phyloP scores from a whole-genome alignment of 208 protist species.

The Acanthamoeba triangularis region DNA sequence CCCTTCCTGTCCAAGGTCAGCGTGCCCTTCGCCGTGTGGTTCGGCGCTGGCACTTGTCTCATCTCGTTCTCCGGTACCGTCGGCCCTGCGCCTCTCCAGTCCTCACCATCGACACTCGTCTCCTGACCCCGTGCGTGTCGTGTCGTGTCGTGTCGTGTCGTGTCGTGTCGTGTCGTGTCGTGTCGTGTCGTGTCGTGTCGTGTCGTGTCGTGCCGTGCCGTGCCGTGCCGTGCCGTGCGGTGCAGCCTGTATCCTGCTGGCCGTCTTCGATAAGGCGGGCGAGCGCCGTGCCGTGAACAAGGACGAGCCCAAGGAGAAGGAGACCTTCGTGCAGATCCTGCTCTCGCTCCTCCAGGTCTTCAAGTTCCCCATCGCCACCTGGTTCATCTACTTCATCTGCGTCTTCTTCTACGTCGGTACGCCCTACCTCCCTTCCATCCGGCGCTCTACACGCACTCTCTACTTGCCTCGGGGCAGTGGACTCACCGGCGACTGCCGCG shows the following conservation, averaged over 20 bases:
- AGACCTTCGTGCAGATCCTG: neutral
- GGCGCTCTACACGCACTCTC: too few relatives aligned
- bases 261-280: conserved; percentile 89
- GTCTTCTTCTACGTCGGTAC: conserved; percentile 93
- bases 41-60: conserved; percentile 90
- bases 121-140: neutral
- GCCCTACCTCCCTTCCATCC: conserved; percentile 80
- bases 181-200: neutral
- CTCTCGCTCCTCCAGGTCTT: conserved; percentile 87
- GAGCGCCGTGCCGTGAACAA: neutral
- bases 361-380: conserved; percentile 91
- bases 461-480: conserved; percentile 39
- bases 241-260: conserved; percentile 88
- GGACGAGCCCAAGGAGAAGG: neutral
- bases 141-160: neutral
- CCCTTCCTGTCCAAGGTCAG: conserved; percentile 90
- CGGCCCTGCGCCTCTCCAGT: too few relatives aligned
- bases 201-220: neutral
- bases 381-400: conserved; percentile 93
- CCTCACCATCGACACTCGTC: neutral
- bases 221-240: neutral
- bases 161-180: neutral
- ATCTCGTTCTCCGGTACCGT: conserved; percentile 87
- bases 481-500: neutral
- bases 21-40: conserved; percentile 90